Evolutionary conservation across 768 basidiomycete species (phyloP).

Genomic region (Kwoniella sp.): DNA sequence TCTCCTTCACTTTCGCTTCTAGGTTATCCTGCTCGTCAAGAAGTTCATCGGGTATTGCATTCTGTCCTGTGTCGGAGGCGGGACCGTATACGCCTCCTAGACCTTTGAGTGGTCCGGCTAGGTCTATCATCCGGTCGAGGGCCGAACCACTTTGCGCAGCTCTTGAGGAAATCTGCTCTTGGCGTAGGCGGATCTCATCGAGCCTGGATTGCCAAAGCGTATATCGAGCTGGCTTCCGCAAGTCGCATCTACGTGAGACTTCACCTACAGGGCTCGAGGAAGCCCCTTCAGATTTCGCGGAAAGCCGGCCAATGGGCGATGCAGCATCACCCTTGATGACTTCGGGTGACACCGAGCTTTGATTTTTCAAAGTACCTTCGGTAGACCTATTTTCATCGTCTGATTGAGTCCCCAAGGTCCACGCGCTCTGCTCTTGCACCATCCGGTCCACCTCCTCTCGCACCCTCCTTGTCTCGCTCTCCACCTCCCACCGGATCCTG

Average conservation of each 20-base stretch:
- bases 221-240: conserved; percentile 25
- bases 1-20: conserved; percentile 17
- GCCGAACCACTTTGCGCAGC: conserved; percentile 19
- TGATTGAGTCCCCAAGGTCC: no score
- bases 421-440: conserved; percentile 16
- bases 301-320: no score
- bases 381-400: no score
- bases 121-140: conserved; percentile 40
- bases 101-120: conserved; percentile 28
- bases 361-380: no score
- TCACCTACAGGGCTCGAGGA: no score
- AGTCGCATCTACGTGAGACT: no score
- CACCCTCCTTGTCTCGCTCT: conserved; percentile 18
- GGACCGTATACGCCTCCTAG: conserved; percentile 31
- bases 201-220: conserved; percentile 17
- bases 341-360: no score
- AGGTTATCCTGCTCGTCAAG: conserved; percentile 40
- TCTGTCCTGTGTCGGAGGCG: background rate
- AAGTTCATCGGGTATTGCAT: conserved; percentile 35
- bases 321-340: no score
- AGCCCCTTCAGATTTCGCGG: no score
- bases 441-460: conserved; percentile 12
- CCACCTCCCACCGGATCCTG: conserved; percentile 21
- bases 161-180: no score
- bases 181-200: no score